Percentiles rank a stretch among this genome's conserved stretches.
phyloP scores from a whole-genome alignment of 2,329 filamentous ascomycete genomes.

The Thelonectria blattea region DNA sequence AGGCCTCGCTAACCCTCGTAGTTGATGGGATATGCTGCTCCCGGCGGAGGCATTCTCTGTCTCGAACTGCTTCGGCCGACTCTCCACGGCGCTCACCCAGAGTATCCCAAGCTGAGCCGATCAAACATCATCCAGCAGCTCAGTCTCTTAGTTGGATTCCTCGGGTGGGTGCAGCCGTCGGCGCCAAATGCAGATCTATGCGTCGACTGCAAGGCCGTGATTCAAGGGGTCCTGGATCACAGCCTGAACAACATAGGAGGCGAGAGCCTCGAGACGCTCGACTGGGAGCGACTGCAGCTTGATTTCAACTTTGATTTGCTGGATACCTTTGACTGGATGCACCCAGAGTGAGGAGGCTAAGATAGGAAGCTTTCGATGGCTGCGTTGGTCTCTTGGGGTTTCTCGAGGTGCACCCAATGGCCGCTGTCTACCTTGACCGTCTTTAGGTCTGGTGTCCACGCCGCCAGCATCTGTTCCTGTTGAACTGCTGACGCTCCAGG shows the following conservation, averaged over 20 bases:
- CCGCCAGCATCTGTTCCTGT: constrained; percentile 36
- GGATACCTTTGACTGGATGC: constrained; percentile 57
- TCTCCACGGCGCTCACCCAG: constrained; percentile 41
- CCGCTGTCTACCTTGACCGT: constrained; percentile 42
- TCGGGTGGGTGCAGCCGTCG: constrained; percentile 56
- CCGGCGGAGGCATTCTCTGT: constrained; percentile 56
- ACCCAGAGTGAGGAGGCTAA: constrained; percentile 24
- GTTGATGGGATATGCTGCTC: constrained; percentile 58
- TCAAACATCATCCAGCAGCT: constrained; percentile 59
- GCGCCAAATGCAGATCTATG: constrained; percentile 58
- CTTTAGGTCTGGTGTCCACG: constrained; percentile 44
- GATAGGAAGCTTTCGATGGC: constrained; percentile 32
- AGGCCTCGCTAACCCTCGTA: constrained; percentile 26
- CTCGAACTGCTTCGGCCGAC: constrained; percentile 55
- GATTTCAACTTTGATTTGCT: constrained; percentile 55
- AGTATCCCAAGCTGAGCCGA: constrained; percentile 46
- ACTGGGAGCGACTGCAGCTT: constrained; percentile 45
- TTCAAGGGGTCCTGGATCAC: constrained; percentile 57
- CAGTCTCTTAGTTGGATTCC: constrained; percentile 56
- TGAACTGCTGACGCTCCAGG: constrained; percentile 24
- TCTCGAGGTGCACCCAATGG: constrained; percentile 46
- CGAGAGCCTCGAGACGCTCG: constrained; percentile 35
- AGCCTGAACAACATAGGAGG: constrained; percentile 48
- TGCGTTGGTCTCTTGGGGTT: constrained; percentile 30
- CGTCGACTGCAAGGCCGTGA: constrained; percentile 52